These are phyloP conservation scores for Aspergillus clavatus DNA, from an alignment of 2,329 filamentous ascomycete genomes.

Conservation along the genomic window DNA sequence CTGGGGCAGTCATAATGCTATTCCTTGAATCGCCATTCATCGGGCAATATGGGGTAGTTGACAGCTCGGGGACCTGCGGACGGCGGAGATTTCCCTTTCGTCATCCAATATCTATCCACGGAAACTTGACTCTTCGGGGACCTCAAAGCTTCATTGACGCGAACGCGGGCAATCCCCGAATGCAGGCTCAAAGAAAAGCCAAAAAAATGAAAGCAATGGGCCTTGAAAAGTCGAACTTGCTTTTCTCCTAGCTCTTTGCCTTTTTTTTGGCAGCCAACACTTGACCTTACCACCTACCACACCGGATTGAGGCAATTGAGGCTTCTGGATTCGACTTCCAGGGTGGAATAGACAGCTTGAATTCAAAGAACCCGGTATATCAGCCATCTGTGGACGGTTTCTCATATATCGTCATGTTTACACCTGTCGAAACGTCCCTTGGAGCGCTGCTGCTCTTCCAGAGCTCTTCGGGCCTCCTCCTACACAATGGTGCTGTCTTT, in stretches of 20 bases:
- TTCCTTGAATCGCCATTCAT: not conserved
- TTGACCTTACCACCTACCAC: no score
- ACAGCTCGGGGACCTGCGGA: constrained; percentile 1
- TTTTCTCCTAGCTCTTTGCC: not conserved
- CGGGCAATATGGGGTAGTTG: not conserved
- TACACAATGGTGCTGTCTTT: constrained; percentile 49
- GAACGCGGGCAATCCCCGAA: not conserved
- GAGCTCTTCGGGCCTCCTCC: constrained; percentile 46
- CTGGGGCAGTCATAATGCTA: not conserved
- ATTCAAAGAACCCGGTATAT: no score
- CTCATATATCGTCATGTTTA: constrained; percentile 42
- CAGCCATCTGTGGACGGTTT: not conserved
- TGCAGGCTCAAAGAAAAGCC: not conserved
- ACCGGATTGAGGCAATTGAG: no score
- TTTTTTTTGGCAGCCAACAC: no score
- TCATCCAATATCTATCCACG: not conserved
- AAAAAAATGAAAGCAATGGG: not conserved
- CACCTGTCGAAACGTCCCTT: constrained; percentile 48
- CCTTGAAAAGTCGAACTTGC: not conserved
- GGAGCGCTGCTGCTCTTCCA: constrained; percentile 50
- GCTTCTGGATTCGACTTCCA: no score
- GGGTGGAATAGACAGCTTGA: no score
- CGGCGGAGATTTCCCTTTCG: not conserved
- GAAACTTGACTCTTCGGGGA: not conserved
- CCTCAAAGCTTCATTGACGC: not conserved